These are phyloP conservation scores for Mortierella sp. DNA, from an alignment of 371 early-diverging fungal genomes.

Conservation along the genomic window DNA sequence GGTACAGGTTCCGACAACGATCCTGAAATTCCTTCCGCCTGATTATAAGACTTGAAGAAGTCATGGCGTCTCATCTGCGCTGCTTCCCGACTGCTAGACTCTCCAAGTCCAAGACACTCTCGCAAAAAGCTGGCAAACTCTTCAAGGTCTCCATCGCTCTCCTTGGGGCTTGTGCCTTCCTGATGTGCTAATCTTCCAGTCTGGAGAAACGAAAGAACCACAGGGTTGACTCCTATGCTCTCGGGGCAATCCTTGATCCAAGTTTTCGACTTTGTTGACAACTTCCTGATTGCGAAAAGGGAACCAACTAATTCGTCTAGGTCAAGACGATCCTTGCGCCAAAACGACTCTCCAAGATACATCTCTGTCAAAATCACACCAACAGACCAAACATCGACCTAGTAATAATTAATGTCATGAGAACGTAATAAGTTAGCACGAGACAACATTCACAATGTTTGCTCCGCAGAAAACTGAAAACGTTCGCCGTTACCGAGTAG, in stretches of 20 bases:
- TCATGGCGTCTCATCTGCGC: slow-evolving; percentile 27
- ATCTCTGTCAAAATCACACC: slow-evolving; percentile 73
- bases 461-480: neutral
- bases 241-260: slow-evolving; percentile 49
- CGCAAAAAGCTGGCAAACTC: slow-evolving; percentile 27
- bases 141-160: slow-evolving; percentile 7
- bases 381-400: slow-evolving; percentile 75
- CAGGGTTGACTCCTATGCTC: slow-evolving; percentile 40
- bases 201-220: slow-evolving; percentile 31
- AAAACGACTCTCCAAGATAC: slow-evolving; percentile 67
- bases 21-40: neutral
- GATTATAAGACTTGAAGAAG: slow-evolving; percentile 31
- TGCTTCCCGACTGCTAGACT: slow-evolving; percentile 24
- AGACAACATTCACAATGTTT: neutral
- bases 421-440: neutral
- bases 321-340: slow-evolving; percentile 60
- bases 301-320: slow-evolving; percentile 55
- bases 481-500: slow-evolving; percentile 28
- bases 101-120: slow-evolving; percentile 30
- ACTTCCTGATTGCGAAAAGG: slow-evolving; percentile 45
- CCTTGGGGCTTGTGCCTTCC: slow-evolving; percentile 7
- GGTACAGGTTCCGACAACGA: neutral
- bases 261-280: slow-evolving; percentile 24
- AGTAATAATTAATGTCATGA: neutral
- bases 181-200: slow-evolving; percentile 15